Base-by-base conservation (phyloP, 169 alveolate genomes). In the Miamiensis avidus region DNA sequence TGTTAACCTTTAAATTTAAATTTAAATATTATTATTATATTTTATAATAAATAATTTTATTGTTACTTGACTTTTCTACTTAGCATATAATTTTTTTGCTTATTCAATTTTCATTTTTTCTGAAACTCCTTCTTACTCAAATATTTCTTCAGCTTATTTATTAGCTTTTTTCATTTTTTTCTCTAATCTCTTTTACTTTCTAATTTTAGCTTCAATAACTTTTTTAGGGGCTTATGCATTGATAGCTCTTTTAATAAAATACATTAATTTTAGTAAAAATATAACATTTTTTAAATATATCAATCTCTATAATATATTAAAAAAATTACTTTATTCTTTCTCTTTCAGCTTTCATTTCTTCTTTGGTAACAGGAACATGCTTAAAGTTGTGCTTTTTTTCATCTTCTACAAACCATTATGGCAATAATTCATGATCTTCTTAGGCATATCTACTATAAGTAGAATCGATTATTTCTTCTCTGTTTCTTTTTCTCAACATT, bases 391-490 rank as follows among this genome's bases (percentile, higher is more conserved):
- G 98, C 86, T 89, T 93, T 88, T 96, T 93, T 93, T 99, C 99
- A 78, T 99, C 99, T 76, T 98, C 99, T 27, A 89, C 89, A 89
- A 99, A 99, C 99, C 99, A 99, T 29, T 94, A 89, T 69, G 99
- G 99, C 26, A 99, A 92, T 32, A 88, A 95, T 28, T 83, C 93
- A 31, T 91, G 86, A 78, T 96, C 97, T 78, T 96, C 97, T 83
- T 88, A 91, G 27, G 96, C 94, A 81, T 93, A 94, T 89, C 96
- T 85, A 78, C 92, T 94, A 83, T 93, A 96, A 64, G 96, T 89
- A 33, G 92, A 78, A 82, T 96, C 95, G 72, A 96, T 87, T 75
- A 96, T 92, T 73, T 93, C 92, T 72, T 91, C 81, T 81, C 97
- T 81, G 11, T 93, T 88, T 82, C 95, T 94, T 89, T 96, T 96